A percentile compares a stretch with the other conserved stretches of the same genome.
Conservation (phyloP, 2,329 filamentous ascomycete species). For the Malbranchea cinnamomea region DNA sequence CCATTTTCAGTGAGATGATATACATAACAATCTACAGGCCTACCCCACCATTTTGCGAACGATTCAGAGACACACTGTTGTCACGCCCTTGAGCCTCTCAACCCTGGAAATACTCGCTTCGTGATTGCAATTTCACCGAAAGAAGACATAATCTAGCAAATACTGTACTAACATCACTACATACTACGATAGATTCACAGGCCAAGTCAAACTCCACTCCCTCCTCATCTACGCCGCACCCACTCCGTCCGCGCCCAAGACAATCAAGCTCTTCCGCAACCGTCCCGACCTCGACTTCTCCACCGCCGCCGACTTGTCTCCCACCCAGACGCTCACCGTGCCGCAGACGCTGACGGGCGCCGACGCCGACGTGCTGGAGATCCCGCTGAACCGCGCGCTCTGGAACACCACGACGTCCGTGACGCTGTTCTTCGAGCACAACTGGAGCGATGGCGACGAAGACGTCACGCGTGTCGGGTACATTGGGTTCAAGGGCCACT, state of each 20-base stretch:
- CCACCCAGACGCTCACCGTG: constrained; percentile 64
- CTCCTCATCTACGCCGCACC: constrained; percentile 71
- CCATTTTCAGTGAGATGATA: no score
- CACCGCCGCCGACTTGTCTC: constrained; percentile 50
- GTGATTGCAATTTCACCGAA: no score
- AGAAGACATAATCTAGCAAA: constrained; percentile 1
- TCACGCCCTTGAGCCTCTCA: no score
- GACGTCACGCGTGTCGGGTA: constrained; percentile 69
- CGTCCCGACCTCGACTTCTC: constrained; percentile 73
- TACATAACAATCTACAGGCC: no score
- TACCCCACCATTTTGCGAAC: no score
- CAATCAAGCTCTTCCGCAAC: constrained; percentile 79
- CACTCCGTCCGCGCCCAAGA: constrained; percentile 57
- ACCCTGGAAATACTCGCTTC: no score
- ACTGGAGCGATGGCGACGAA: constrained; percentile 67
- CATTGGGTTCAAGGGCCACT: constrained; percentile 86
- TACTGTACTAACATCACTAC: no score
- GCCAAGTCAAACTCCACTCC: constrained; percentile 82
- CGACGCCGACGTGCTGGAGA: constrained; percentile 58
- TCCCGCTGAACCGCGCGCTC: constrained; percentile 71
- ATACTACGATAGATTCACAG: constrained; percentile 60
- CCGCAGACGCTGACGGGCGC: constrained; percentile 47
- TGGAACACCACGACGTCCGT: constrained; percentile 78
- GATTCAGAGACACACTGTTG: no score
- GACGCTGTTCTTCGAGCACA: constrained; percentile 80